phyloP scores from a whole-genome alignment of 257 asterid species.

The Paraleonurus japonicus region DNA sequence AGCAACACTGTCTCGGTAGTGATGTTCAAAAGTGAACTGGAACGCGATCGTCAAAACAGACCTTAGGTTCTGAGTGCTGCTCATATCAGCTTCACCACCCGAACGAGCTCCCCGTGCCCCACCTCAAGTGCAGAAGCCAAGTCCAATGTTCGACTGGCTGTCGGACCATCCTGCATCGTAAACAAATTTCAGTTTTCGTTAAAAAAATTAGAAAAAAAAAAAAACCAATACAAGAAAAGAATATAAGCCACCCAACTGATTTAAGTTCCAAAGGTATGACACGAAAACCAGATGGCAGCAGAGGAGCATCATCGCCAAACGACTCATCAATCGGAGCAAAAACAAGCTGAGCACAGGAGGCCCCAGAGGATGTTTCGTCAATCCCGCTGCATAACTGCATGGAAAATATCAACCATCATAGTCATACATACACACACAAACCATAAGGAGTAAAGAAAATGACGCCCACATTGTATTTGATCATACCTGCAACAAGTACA shows the following conservation, averaged over 20 bases:
- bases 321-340: slow-evolving; percentile 95
- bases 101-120: slow-evolving; percentile 60
- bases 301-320: slow-evolving; percentile 86
- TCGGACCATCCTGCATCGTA: slow-evolving; percentile 59
- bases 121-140: slow-evolving; percentile 84
- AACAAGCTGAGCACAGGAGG: slow-evolving; percentile 83
- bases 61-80: slow-evolving; percentile 50
- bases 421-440: background rate
- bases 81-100: slow-evolving; percentile 51
- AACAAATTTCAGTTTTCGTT: background rate
- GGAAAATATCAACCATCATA: slow-evolving; percentile 8
- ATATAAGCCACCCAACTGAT: slow-evolving; percentile 56
- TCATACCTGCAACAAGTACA: slow-evolving; percentile 83
- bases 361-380: slow-evolving; percentile 70
- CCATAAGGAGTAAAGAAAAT: background rate
- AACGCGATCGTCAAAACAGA: slow-evolving; percentile 91
- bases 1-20: slow-evolving; percentile 79
- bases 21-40: slow-evolving; percentile 89
- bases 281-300: slow-evolving; percentile 92
- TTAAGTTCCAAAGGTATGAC: slow-evolving; percentile 86
- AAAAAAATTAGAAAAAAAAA: background rate
- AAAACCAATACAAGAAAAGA: background rate
- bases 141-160: slow-evolving; percentile 72
- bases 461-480: background rate
- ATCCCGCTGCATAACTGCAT: slow-evolving; percentile 85